Base-by-base conservation (phyloP, 441 rosid species). In the Erysimum pusillum region DNA sequence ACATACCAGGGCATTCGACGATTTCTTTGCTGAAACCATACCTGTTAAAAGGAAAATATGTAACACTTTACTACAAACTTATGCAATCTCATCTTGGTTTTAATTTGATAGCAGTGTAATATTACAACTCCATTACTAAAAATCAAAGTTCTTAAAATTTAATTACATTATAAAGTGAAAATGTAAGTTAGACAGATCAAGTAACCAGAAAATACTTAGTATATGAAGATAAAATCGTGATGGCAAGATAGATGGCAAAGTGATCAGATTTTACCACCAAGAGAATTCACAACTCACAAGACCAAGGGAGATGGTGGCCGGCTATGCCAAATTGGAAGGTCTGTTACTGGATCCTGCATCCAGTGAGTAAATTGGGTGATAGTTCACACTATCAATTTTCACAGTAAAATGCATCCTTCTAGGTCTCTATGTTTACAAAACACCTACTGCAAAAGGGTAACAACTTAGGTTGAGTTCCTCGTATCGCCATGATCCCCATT, bases 261-360 rank as follows among this genome's bases (percentile, higher is more conserved):
- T 60, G 17, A 57, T 46, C 3, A 4, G 8, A 48, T 38, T 22
- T 64, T 39, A 65, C 17, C 61, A 71, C 63, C 36, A 67, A 67
- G 28, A 60, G 69, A 58, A 53, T 44, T 20, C 68, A 63, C 60
- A 66, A 84, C 97, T 87, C 83, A 94, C 98, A 94, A 58, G 34
- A 94, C 86, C 13, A 83, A 71, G 45, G 94, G 94, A 74, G 99
- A 89, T 72, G 83, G 73, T 11, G 78, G 89, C 78, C 91, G 85
- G 58, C 80, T 79, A 66, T 91, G 91, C 92, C 88, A 91, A 28
- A 85, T 80, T 46, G 97, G 96, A 79, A 90, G 94, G 67, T 85
- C 91, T 13, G 98, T 94, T 65, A 94, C 90, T n/a, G 98, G 98
- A 64, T 92, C 99, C 99, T 94, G 89, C 85, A 86, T 73, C 57